These are phyloP conservation scores for Pythium periplocum DNA, from an alignment of 352 stramenopile species.

Conservation along the genomic window DNA sequence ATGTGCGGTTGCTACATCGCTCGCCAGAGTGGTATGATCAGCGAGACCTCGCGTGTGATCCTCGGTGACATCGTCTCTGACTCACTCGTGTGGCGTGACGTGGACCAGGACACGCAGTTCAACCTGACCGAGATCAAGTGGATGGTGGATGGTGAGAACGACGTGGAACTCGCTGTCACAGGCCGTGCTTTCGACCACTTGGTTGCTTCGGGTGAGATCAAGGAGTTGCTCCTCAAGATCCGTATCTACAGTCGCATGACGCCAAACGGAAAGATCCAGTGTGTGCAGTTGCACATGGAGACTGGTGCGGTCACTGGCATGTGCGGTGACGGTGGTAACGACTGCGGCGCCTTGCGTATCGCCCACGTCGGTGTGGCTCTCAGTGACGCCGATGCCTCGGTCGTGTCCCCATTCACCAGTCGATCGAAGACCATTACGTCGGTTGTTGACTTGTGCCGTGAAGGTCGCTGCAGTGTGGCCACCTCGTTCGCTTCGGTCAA, in stretches of 20 bases:
- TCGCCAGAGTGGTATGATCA: slow-evolving; percentile 33
- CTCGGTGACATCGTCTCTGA: slow-evolving; percentile 29
- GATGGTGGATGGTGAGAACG: not conserved
- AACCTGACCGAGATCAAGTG: slow-evolving; percentile 2
- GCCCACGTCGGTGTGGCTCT: slow-evolving; percentile 78
- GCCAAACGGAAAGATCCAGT: slow-evolving; percentile 32
- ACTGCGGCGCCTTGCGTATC: slow-evolving; percentile 72
- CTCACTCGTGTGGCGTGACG: slow-evolving; percentile 39
- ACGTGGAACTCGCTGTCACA: slow-evolving; percentile 38
- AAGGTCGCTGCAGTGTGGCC: slow-evolving; percentile 82
- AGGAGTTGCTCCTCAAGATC: slow-evolving; percentile 31
- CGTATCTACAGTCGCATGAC: slow-evolving; percentile 53
- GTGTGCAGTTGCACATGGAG: slow-evolving; percentile 35
- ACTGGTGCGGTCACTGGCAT: slow-evolving; percentile 40
- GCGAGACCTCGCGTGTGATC: slow-evolving; percentile 24
- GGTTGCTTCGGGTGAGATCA: slow-evolving; percentile 21
- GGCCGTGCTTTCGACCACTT: slow-evolving; percentile 30
- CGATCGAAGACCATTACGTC: slow-evolving; percentile 67
- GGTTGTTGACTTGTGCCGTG: slow-evolving; percentile 78
- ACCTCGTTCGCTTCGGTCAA: slow-evolving; percentile 85
- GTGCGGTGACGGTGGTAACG: slow-evolving; percentile 67
- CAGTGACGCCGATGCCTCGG: slow-evolving; percentile 80
- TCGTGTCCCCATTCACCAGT: slow-evolving; percentile 80
- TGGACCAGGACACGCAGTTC: slow-evolving; percentile 38
- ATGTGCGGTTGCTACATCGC: slow-evolving; percentile 52